phyloP scores from a whole-genome alignment of 2,329 filamentous ascomycete species.

The Pseudogymnoascus sp. region DNA sequence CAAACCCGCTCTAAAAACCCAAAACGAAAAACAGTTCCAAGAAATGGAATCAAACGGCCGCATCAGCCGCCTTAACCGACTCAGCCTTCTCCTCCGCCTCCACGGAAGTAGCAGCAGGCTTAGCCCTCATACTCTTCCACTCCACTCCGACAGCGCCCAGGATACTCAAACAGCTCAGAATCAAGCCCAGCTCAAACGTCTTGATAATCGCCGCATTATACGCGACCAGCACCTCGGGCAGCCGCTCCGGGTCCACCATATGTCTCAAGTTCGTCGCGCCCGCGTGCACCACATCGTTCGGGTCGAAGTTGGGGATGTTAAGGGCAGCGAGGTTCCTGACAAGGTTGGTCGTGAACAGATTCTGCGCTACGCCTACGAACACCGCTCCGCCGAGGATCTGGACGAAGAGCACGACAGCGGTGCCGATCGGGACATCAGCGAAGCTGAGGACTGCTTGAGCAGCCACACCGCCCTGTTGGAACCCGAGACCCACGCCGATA shows the following conservation, averaged over 20 bases:
- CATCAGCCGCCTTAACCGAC: neutral
- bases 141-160: slow-evolving; percentile 48
- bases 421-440: slow-evolving; percentile 41
- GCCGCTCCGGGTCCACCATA: slow-evolving; percentile 25
- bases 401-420: slow-evolving; percentile 49
- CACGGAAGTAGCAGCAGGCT: neutral
- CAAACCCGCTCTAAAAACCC: neutral
- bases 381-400: slow-evolving; percentile 58
- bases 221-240: slow-evolving; percentile 33
- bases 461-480: slow-evolving; percentile 19
- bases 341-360: slow-evolving; percentile 42
- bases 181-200: slow-evolving; percentile 49
- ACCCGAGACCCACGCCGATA: slow-evolving; percentile 12
- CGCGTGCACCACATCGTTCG: slow-evolving; percentile 30
- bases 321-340: slow-evolving; percentile 20
- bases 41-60: neutral
- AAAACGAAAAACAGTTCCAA: neutral
- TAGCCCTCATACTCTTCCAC: slow-evolving; percentile 37
- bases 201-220: slow-evolving; percentile 25
- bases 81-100: neutral
- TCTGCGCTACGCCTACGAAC: slow-evolving; percentile 56
- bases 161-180: slow-evolving; percentile 44
- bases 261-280: slow-evolving; percentile 35
- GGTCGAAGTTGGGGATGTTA: slow-evolving; percentile 24
- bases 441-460: slow-evolving; percentile 44